Evolutionary conservation across 2,329 filamentous ascomycete species (phyloP), one percentile per base, ranked within the genome.

Genomic region (Aureobasidium pullulans): DNA sequence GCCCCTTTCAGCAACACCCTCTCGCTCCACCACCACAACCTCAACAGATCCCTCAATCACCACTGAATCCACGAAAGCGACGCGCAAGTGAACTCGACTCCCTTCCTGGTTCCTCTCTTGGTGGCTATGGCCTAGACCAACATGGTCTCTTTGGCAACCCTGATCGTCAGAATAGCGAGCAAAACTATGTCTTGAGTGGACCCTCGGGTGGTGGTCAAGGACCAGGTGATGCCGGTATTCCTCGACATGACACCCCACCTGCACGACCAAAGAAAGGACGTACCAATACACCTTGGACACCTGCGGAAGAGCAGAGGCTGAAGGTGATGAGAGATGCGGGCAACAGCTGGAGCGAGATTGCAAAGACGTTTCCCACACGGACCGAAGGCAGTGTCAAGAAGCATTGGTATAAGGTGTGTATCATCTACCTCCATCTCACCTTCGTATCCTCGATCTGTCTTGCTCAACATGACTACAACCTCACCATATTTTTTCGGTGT

Each of bases 351-450:
- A 95, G 90, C 50, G 94, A 97, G 69, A 99, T 99, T 70, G 94
- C 93, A 66, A 97, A 97, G 86, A 92, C 95, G 68, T 99, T 99
- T 71, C 93, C 94, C 10, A 86, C 85, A 28, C 83, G 94, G 68
- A 99, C 94, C 43, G 94, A 99, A 76, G 94, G 94, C 7, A 96
- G 92, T 69, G 94, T 99, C 23, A 99, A 97, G 81, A 99, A 97
- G 77, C 94, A 99, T 73, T 99, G 94, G 93, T 97, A 99, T 76
- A 97, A 97, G 82, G 90, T 90, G 78, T 62, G 65, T 42, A 54
- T 39, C 58, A 15, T 49, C 32, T 7, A 32, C 40, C 58, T 10
- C 9, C 29, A 13, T 42, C 8, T 40, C 44, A 61, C 62, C 59
- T 37, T 40, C 36, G 16, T 29, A 23, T 34, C 4, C 32, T 28